Percentiles rank a stretch among this genome's conserved stretches.
Evolutionary conservation across 2,329 filamentous ascomycete genomes (phyloP).

Genomic region (Nemania sp.): DNA sequence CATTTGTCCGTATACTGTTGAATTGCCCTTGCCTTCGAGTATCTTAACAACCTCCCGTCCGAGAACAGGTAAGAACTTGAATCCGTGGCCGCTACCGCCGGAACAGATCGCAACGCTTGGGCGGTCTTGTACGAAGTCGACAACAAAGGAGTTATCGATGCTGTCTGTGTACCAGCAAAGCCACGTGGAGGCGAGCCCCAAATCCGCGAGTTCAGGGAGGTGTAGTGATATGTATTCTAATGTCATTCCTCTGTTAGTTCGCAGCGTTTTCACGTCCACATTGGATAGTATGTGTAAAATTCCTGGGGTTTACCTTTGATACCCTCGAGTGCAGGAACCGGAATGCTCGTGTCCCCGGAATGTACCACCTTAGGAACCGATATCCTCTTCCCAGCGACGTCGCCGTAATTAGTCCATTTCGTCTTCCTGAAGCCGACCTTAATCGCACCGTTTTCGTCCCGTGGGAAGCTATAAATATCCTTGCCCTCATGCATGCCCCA

Average conservation of each 20-base stretch:
- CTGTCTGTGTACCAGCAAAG: constrained; percentile 58
- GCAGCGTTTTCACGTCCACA: not conserved
- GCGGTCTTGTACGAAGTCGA: constrained; percentile 54
- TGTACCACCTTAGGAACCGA: constrained; percentile 44
- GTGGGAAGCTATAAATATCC: constrained; percentile 62
- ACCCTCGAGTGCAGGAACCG: constrained; percentile 41
- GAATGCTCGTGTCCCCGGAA: constrained; percentile 40
- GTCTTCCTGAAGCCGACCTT: constrained; percentile 64
- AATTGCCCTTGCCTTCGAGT: constrained; percentile 43
- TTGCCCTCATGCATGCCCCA: constrained; percentile 56
- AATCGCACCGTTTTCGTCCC: constrained; percentile 57
- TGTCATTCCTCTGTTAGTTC: not conserved
- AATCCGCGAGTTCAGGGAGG: constrained; percentile 56
- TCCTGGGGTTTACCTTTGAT: constrained; percentile 42
- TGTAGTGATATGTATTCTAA: constrained; percentile 47
- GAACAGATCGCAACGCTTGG: constrained; percentile 68
- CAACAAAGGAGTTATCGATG: constrained; percentile 53
- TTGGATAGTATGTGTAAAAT: not conserved
- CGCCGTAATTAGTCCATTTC: constrained; percentile 53
- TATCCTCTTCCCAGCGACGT: constrained; percentile 40
- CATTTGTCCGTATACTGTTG: constrained; percentile 48
- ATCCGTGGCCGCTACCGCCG: constrained; percentile 64
- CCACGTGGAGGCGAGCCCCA: constrained; percentile 54
- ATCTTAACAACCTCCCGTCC: constrained; percentile 50
- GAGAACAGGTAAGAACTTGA: constrained; percentile 51